Evolutionary conservation across 2,329 filamentous ascomycete genomes (phyloP), one percentile per base, ranked within the genome.

Genomic region (Colletotrichum viniferum): DNA sequence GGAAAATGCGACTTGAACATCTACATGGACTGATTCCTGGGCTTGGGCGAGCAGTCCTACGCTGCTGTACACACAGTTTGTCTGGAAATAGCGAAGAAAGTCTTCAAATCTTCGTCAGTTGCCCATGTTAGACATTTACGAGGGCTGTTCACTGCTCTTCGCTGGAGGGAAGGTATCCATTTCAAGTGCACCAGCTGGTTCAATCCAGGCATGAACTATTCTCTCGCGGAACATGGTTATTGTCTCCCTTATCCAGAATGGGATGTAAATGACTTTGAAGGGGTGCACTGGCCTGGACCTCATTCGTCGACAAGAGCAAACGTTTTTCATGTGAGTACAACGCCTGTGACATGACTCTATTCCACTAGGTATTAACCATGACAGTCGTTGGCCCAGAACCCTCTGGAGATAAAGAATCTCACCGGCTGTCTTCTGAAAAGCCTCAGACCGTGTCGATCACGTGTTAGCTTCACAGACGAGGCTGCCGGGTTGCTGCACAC

Each of bases 131-230:
- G 58, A 26, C 36, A 55, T 30, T 9, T 62, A 30, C 26, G 58
- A 13, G 67, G 67, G 2, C n/a, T 70, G 14, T 70, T 70, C 30
- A 24, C 16, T n/a, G 58, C 67, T 14, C 56, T 70, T 28, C 65
- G 52, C 7, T 68, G 65, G 65, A 56, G 65, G 21, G 28, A 56
- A 7, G 48, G 30, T n/a, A 58, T 68, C 13, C 1, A 16, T 12
- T 26, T 18, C 26, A 60, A 60, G 56, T 60, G 63, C 18, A 21
- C 24, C 36, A 0, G 1, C 21, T 64, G 16, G 8, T 18, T 32
- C 16, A 43, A 26, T 16, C 63, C 63, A 32, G 24, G 38, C 26
- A 18, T 38, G 21, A 66, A 55, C 4, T 66, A 66, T n/a, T 52
- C 18, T 3, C 63, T 66, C 26, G 63, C 18, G 3, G 26, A 32